Conservation (phyloP, 2,329 filamentous ascomycete genomes). For the Xylariaceae sp. region DNA sequence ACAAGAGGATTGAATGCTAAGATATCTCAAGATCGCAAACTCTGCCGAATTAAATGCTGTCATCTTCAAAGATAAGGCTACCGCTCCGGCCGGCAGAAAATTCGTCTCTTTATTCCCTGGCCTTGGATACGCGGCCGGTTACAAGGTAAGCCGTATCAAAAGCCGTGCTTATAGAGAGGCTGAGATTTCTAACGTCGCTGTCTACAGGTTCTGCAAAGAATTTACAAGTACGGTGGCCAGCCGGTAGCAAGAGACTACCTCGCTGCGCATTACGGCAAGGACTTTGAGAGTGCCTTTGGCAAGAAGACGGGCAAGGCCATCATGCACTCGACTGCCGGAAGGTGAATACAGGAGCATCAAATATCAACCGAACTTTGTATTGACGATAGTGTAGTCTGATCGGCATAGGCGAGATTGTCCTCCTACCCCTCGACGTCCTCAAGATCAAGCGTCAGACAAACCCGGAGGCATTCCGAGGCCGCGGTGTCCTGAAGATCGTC, state of each 20-base stretch:
- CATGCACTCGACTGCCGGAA: slow-evolving; percentile 94
- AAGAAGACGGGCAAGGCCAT: slow-evolving; percentile 98
- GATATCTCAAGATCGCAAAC: slow-evolving; percentile 18
- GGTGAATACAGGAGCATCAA: slow-evolving; percentile 42
- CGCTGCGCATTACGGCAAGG: slow-evolving; percentile 68
- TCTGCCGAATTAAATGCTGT: slow-evolving; percentile 73
- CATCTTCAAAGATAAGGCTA: slow-evolving; percentile 87
- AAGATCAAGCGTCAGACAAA: slow-evolving; percentile 99
- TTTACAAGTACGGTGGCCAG: slow-evolving; percentile 99
- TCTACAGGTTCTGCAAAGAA: slow-evolving; percentile 73
- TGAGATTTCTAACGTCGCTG: neutral
- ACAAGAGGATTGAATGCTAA: slow-evolving; percentile 8
- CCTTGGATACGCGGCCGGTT: slow-evolving; percentile 93
- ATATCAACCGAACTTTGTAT: neutral
- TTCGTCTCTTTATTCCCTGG: slow-evolving; percentile 96
- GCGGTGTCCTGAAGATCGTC: slow-evolving; percentile 85
- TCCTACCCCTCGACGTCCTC: slow-evolving; percentile 90
- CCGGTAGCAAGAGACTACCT: slow-evolving; percentile 92
- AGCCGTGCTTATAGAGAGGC: neutral
- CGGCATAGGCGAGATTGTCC: slow-evolving; percentile 93
- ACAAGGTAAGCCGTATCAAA: slow-evolving; percentile 64
- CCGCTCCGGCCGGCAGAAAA: slow-evolving; percentile 66
- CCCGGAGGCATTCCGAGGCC: slow-evolving; percentile 93
- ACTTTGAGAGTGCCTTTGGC: slow-evolving; percentile 87
- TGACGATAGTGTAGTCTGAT: slow-evolving; percentile 60